Percentiles rank a stretch among this genome's conserved stretches.
Conservation (phyloP, 768 basidiomycete species). For the Trametes villosa region DNA sequence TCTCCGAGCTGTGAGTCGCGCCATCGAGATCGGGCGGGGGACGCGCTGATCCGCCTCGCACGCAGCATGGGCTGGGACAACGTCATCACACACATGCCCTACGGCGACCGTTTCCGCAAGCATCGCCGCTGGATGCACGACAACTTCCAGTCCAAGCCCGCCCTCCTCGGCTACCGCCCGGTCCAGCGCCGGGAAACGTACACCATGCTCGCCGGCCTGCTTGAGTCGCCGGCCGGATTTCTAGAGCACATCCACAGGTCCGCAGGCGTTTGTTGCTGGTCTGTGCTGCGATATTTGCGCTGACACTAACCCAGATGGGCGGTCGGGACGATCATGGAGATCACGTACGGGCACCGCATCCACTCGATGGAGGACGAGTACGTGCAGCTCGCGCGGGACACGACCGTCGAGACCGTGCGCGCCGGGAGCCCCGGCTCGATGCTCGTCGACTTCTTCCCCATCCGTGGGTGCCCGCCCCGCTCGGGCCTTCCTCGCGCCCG, state of each 20-base stretch:
- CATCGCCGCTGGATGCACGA: conserved; percentile 36
- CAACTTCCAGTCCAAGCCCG: conserved; percentile 24
- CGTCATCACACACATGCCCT: conserved; percentile 23
- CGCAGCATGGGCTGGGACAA: conserved; percentile 29
- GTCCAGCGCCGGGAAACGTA: conserved; percentile 33
- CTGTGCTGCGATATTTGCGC: neutral
- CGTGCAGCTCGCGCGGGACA: conserved; percentile 34
- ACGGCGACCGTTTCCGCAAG: conserved; percentile 35
- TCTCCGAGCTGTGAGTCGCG: conserved; percentile 32
- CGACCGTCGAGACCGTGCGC: conserved; percentile 27
- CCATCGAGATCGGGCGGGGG: conserved; percentile 1
- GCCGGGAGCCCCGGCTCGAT: conserved; percentile 33
- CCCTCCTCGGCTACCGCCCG: conserved; percentile 24
- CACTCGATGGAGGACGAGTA: conserved; percentile 35
- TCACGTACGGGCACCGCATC: conserved; percentile 39
- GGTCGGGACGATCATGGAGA: conserved; percentile 36
- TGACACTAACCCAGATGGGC: conserved; percentile 29
- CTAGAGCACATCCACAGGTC: conserved; percentile 33
- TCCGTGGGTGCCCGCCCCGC: conserved; percentile 28
- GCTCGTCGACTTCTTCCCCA: conserved; percentile 41
- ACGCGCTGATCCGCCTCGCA: conserved; percentile 6
- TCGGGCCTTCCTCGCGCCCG: neutral
- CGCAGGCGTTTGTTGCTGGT: no score
- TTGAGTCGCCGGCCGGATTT: conserved; percentile 34
- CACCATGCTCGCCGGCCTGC: conserved; percentile 31